Evolutionary conservation across 1,139 yeast species (phyloP).

Genomic region (Candida smagusa): DNA sequence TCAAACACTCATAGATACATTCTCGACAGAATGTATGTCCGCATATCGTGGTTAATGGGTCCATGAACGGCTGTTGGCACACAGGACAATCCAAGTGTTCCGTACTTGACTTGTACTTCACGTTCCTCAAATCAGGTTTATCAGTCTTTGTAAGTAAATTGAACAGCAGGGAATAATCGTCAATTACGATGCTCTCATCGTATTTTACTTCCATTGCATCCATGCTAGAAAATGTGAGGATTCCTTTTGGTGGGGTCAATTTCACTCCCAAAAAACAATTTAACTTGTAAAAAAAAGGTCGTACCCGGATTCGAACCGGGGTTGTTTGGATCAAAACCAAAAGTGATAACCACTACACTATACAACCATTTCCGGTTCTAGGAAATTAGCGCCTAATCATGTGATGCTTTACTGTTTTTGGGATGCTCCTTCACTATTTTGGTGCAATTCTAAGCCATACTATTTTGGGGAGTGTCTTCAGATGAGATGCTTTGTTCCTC

Average conservation of each 20-base stretch:
- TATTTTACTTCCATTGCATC: not conserved
- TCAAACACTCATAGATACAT: constrained; percentile 49
- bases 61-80: constrained; percentile 54
- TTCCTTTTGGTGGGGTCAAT: not conserved
- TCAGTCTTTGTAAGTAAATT: constrained; percentile 8
- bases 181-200: constrained; percentile 9
- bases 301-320: constrained; percentile 96
- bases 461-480: no score
- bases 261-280: not conserved
- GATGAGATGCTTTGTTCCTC: no score
- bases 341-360: constrained; percentile 53
- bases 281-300: constrained; percentile 44
- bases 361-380: constrained; percentile 36
- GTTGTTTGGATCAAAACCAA: constrained; percentile 70
- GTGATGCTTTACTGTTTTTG: no score
- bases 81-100: constrained; percentile 60
- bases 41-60: constrained; percentile 55
- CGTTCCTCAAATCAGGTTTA: constrained; percentile 34
- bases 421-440: no score
- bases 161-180: constrained; percentile 8
- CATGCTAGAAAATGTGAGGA: not conserved
- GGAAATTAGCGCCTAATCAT: no score
- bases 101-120: constrained; percentile 33
- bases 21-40: constrained; percentile 59
- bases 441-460: no score